Conservation (phyloP, 2,329 filamentous ascomycete species). For the Penicillium rolfsii region DNA sequence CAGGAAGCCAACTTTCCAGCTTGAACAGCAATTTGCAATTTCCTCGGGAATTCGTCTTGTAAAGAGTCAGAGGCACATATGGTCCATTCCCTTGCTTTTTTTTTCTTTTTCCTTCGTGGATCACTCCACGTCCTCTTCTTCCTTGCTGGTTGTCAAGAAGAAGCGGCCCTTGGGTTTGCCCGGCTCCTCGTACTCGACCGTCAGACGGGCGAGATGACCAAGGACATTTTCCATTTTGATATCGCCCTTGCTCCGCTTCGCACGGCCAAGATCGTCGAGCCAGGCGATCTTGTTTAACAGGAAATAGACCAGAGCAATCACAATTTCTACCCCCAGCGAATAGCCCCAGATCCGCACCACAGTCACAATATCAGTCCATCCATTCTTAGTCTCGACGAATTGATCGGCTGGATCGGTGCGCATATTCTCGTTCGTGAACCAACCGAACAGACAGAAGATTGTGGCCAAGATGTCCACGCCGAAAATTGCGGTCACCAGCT, state of each 20-base stretch:
- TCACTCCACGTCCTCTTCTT: constrained; percentile 50
- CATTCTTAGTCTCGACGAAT: constrained; percentile 49
- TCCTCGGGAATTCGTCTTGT: not conserved
- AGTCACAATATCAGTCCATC: constrained; percentile 62
- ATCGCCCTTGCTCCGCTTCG: constrained; percentile 52
- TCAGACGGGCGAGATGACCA: constrained; percentile 53
- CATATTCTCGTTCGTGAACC: constrained; percentile 63
- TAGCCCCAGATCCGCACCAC: constrained; percentile 57
- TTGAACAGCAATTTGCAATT: not conserved
- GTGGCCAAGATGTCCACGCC: constrained; percentile 73
- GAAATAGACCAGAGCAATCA: constrained; percentile 56
- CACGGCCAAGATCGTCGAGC: constrained; percentile 54
- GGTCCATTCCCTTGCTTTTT: not conserved
- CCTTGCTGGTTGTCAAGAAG: constrained; percentile 47
- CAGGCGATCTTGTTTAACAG: constrained; percentile 50
- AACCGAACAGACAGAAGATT: constrained; percentile 75
- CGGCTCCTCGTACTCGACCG: constrained; percentile 54
- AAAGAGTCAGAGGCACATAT: not conserved
- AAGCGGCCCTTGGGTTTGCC: constrained; percentile 49
- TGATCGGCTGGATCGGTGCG: constrained; percentile 30
- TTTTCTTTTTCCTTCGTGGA: too few species aligned
- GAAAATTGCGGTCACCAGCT: constrained; percentile 70
- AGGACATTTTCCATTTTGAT: constrained; percentile 57
- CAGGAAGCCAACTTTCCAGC: not conserved
- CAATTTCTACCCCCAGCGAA: constrained; percentile 55